A percentile compares a stretch with the other conserved stretches of the same genome.
Conservation (phyloP, 1,284 basidiomycete species). For the Tylopilus sp. region DNA sequence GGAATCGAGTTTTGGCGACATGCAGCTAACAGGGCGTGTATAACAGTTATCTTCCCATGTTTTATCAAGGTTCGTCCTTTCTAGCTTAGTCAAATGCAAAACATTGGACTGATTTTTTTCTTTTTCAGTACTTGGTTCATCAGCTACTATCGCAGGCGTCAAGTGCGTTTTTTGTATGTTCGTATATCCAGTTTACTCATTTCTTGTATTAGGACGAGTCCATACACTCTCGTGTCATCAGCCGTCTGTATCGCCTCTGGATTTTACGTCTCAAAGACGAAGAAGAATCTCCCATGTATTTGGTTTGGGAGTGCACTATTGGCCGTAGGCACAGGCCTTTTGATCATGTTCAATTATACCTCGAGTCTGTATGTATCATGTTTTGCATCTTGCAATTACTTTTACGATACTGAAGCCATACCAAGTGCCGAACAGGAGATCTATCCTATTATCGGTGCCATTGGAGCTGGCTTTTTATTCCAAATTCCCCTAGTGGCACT, state of each 20-base stretch:
- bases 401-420: constrained; percentile 7
- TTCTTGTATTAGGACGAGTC: constrained; percentile 65
- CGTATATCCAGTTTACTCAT: neutral
- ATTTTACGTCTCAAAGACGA: constrained; percentile 66
- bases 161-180: neutral
- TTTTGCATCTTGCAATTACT: constrained; percentile 1
- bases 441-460: constrained; percentile 66
- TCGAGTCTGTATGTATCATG: constrained; percentile 55
- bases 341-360: constrained; percentile 59
- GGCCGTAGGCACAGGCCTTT: constrained; percentile 71
- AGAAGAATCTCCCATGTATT: constrained; percentile 70
- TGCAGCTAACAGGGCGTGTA: constrained; percentile 20
- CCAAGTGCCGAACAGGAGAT: constrained; percentile 67
- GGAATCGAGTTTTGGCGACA: constrained; percentile 1
- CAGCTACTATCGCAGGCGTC: constrained; percentile 3
- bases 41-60: constrained; percentile 73
- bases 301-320: constrained; percentile 68
- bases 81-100: too few species aligned
- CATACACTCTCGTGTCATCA: constrained; percentile 74
- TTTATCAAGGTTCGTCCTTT: constrained; percentile 63
- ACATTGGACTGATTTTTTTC: neutral
- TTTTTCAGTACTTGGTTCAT: constrained; percentile 8
- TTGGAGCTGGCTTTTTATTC: constrained; percentile 73
- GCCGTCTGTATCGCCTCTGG: constrained; percentile 69
- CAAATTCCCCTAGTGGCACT: constrained; percentile 77